Evolutionary conservation across 371 early-diverging fungal genomes (phyloP).

Genomic region (Zancudomyces culisetae): DNA sequence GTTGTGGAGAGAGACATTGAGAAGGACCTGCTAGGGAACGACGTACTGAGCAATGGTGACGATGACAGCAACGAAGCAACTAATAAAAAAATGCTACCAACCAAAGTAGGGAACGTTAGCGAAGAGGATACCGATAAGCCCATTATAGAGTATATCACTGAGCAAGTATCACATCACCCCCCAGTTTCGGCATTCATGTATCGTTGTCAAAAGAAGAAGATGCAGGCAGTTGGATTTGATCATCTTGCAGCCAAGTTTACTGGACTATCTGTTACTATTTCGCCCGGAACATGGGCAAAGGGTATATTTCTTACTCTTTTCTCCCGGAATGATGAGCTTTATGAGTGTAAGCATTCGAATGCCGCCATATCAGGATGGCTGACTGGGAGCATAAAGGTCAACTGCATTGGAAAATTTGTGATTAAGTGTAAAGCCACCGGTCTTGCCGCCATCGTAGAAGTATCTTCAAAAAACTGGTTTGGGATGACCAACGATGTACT

Average conservation of each 20-base stretch:
- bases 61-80: neutral
- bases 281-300: slow-evolving; percentile 28
- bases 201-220: slow-evolving; percentile 28
- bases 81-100: neutral
- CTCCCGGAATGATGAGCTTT: slow-evolving; percentile 29
- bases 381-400: slow-evolving; percentile 23
- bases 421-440: slow-evolving; percentile 27
- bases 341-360: slow-evolving; percentile 26
- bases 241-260: slow-evolving; percentile 36
- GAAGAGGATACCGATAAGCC: slow-evolving; percentile 2
- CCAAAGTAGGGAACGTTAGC: neutral
- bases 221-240: slow-evolving; percentile 30
- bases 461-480: slow-evolving; percentile 34
- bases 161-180: slow-evolving; percentile 40
- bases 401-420: slow-evolving; percentile 18
- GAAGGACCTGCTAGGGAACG: neutral
- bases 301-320: slow-evolving; percentile 32
- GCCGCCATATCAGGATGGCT: slow-evolving; percentile 30
- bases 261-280: slow-evolving; percentile 30
- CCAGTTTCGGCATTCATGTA: slow-evolving; percentile 37
- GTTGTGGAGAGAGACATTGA: slow-evolving; percentile 11
- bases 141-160: slow-evolving; percentile 29
- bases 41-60: neutral
- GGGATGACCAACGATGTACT: slow-evolving; percentile 28
- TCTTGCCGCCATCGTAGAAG: slow-evolving; percentile 27